phyloP scores from a whole-genome alignment of 345 rosid genomes.

The Pugionium cornutum region DNA sequence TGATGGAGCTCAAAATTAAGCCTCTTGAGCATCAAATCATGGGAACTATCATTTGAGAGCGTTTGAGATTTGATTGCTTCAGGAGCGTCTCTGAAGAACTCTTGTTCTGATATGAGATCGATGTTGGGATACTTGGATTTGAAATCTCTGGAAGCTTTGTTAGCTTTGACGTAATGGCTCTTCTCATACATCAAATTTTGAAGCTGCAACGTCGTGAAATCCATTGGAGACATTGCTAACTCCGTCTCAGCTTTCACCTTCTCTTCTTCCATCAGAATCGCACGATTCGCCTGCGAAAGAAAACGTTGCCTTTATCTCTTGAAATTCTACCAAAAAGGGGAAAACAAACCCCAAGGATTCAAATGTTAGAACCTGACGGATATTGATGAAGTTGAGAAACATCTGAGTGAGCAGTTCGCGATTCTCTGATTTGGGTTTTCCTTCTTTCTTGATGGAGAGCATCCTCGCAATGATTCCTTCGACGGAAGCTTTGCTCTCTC shows the following conservation, averaged over 20 bases:
- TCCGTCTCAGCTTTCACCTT: constrained; percentile 69
- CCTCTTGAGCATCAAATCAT: constrained; percentile 83
- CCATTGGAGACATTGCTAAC: constrained; percentile 71
- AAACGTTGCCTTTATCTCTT: background rate
- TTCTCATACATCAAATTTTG: constrained; percentile 94
- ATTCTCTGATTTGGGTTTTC: constrained; percentile 61
- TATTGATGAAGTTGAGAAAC: constrained; percentile 76
- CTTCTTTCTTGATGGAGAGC: constrained; percentile 60
- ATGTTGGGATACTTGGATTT: constrained; percentile 78
- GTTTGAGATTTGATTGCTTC: constrained; percentile 59
- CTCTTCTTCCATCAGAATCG: constrained; percentile 75
- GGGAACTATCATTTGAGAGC: constrained; percentile 55
- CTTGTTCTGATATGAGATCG: constrained; percentile 82
- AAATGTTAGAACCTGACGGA: constrained; percentile 64
- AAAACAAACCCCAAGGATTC: background rate
- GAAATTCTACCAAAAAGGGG: background rate
- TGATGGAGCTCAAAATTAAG: constrained; percentile 87
- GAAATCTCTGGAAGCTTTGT: constrained; percentile 76
- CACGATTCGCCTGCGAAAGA: constrained; percentile 61
- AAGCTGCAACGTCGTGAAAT: constrained; percentile 74
- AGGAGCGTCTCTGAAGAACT: constrained; percentile 69
- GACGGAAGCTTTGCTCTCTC: constrained; percentile 64
- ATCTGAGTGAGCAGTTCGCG: constrained; percentile 75
- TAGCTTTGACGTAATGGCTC: constrained; percentile 83
- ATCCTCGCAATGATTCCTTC: constrained; percentile 63